Base-by-base conservation (phyloP, 2,329 filamentous ascomycete species). In the Lasiodiplodia sp. region DNA sequence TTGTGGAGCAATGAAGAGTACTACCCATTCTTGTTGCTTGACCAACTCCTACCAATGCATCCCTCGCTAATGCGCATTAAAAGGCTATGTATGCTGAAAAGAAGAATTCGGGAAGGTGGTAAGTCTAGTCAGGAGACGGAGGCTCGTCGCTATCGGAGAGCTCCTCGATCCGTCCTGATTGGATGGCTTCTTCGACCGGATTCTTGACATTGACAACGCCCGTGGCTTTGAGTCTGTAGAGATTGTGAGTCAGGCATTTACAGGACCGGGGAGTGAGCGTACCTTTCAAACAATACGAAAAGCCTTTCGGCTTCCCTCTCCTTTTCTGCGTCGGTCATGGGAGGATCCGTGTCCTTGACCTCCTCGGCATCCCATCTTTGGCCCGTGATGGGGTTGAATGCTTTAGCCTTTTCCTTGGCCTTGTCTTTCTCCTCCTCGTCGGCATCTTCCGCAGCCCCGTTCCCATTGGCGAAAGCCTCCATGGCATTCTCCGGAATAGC, bases 251-350 rank as follows among this genome's bases (percentile, higher is more conserved):
- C 3, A 68, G 23, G 25, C 16, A 21, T 25, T 10, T 21, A 28
- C 31, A 38, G 34, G 34, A 5, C 14, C 14, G 3, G 38, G 6
- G 40, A 3, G 6, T 14, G 16, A 40, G 21, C n/a, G 28, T 82
- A 91, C 91, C 92, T 87, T 80, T 97, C 94, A 80, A 97, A 97
- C 3, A 97, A 82, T 14, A 97, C 93, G 81, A 96, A 97, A 0
- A 97, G 80, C 68, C 89, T 87, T 79, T 97, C 95, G 0, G 94
- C 95, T 77, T 99, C 96, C 69, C 92, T 86, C 78, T 97, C 92
- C 79, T 95, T 97, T 82, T 98, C 95, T 72, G 94, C 94, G 57
- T 92, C 84, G 0, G 92, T 96, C 95, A 98, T 97, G 60, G 92
- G 88, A 1, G 89, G 88, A 12, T 83, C 79, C 4, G 88, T 81